Conservation (phyloP, 345 rosid species). For the Arabidopsis thaliana region TAIR10.1 NC_003070.9:17682501-17683000, state of each 20-base stretch:
- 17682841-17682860: too few relatives aligned
- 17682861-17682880: neutral
- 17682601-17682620: slow-evolving; percentile 54
- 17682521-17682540: slow-evolving; percentile 52
- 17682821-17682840: neutral
- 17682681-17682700: slow-evolving; percentile 36
- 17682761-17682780: neutral
- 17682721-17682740: slow-evolving; percentile 25
- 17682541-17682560: slow-evolving; percentile 48
- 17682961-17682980: neutral
- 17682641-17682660: slow-evolving; percentile 51
- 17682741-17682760: neutral
- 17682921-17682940: neutral
- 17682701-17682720: slow-evolving; percentile 20
- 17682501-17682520: slow-evolving; percentile 42
- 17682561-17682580: slow-evolving; percentile 53
- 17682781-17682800: neutral
- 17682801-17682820: neutral
- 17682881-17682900: slow-evolving; percentile 3
- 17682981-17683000: neutral
- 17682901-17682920: neutral
- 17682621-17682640: slow-evolving; percentile 52
- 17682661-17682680: slow-evolving; percentile 46
- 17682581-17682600: slow-evolving; percentile 54
- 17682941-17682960: neutral